Conservation (phyloP, 257 asterid genomes). For the Gynochthodes officinalis region DNA sequence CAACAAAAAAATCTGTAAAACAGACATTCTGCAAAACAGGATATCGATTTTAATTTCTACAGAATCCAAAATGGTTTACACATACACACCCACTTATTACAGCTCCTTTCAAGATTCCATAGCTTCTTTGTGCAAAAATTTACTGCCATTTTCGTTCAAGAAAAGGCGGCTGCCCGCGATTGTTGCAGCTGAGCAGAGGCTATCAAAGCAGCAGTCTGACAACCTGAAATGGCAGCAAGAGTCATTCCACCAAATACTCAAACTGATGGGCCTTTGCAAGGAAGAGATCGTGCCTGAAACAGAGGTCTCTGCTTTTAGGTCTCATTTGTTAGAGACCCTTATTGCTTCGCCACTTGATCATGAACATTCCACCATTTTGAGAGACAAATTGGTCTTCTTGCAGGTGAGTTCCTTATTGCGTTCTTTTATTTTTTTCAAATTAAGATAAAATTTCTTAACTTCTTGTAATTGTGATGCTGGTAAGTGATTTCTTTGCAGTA, state of each 20-base stretch:
- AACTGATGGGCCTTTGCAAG: constrained; percentile 74
- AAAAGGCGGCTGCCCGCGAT: constrained; percentile 79
- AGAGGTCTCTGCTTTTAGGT: constrained; percentile 78
- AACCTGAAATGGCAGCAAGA: constrained; percentile 97
- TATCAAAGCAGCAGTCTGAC: constrained; percentile 79
- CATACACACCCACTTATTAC: constrained; percentile 83
- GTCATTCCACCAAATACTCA: constrained; percentile 82
- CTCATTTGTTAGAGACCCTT: constrained; percentile 67
- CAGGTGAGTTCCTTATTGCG: constrained; percentile 43
- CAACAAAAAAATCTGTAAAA: constrained; percentile 1
- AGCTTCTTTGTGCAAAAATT: constrained; percentile 76
- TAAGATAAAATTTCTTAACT: not conserved
- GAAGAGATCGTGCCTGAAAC: constrained; percentile 72
- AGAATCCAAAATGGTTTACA: constrained; percentile 48
- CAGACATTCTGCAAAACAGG: not conserved
- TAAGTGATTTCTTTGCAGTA: not conserved
- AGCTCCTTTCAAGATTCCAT: constrained; percentile 82
- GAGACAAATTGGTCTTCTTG: constrained; percentile 87
- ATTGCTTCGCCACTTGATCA: constrained; percentile 65
- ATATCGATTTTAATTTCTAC: not conserved
- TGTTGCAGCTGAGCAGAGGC: constrained; percentile 85
- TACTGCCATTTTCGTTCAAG: constrained; percentile 86
- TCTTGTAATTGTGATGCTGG: not conserved
- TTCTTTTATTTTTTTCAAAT: not conserved
- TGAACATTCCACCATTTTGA: constrained; percentile 58